Conservation (phyloP, 164 flowering plant species). For the Protea cynaroides region DNA sequence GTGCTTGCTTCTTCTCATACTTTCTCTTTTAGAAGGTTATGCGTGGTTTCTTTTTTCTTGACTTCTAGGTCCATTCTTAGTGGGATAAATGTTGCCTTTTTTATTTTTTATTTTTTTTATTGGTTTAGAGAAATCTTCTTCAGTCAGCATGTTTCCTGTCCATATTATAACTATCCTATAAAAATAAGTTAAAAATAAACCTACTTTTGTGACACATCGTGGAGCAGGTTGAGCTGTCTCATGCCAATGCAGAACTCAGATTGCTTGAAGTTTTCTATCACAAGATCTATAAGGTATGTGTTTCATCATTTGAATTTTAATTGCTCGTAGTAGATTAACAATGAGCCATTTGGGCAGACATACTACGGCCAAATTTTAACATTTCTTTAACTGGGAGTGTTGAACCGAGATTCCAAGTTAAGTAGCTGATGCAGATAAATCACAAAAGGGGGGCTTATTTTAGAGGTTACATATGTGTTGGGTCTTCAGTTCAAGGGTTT, state of each 20-base stretch:
- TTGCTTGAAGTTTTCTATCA: slow-evolving; percentile 64
- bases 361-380: too few relatives aligned
- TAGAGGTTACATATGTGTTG: too few relatives aligned
- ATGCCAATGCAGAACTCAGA: slow-evolving; percentile 54
- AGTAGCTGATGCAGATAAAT: too few relatives aligned
- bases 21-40: neutral
- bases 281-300: slow-evolving; percentile 58
- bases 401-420: too few relatives aligned
- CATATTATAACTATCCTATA: neutral
- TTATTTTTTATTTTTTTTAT: too few relatives aligned
- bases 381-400: neutral
- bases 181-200: neutral
- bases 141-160: neutral
- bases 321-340: neutral
- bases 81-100: neutral
- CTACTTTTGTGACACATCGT: slow-evolving; percentile 1
- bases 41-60: neutral
- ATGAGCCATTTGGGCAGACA: neutral
- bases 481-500: too few relatives aligned
- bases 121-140: neutral
- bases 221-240: slow-evolving; percentile 54
- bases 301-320: neutral
- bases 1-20: neutral
- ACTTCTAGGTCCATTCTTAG: neutral
- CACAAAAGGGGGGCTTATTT: too few relatives aligned